Evolutionary conservation across 1,284 basidiomycete genomes (phyloP).

Genomic region (Puccinia hordei): DNA sequence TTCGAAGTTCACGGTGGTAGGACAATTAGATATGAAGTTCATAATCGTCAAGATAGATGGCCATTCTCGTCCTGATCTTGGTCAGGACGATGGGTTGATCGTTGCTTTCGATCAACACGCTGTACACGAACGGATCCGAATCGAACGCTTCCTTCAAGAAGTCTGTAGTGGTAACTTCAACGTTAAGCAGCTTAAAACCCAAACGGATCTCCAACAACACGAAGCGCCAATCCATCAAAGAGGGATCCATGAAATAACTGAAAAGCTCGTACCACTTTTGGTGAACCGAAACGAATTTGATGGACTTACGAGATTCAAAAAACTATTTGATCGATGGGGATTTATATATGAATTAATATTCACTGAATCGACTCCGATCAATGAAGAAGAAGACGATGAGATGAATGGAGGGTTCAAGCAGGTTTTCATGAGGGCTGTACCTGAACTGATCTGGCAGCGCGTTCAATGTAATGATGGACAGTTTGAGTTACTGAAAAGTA

Average conservation of each 20-base stretch:
- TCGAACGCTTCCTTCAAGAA: constrained; percentile 76
- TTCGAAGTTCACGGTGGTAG: constrained; percentile 63
- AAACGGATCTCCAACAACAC: constrained; percentile 56
- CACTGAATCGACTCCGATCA: not conserved
- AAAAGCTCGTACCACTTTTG: constrained; percentile 63
- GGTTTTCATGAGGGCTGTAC: constrained; percentile 29
- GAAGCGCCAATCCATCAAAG: constrained; percentile 55
- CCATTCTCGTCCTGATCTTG: constrained; percentile 54
- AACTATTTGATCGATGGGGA: constrained; percentile 28
- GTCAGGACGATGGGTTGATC: constrained; percentile 59
- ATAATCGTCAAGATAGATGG: constrained; percentile 62
- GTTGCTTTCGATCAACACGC: constrained; percentile 92
- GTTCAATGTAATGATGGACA: not conserved
- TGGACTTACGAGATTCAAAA: constrained; percentile 59
- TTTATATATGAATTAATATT: constrained; percentile 24
- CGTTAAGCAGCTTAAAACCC: constrained; percentile 58
- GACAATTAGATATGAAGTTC: constrained; percentile 86
- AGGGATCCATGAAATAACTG: too few species aligned
- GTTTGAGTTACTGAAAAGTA: not conserved
- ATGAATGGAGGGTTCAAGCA: not conserved
- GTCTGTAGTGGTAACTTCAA: constrained; percentile 64
- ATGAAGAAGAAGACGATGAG: constrained; percentile 24
- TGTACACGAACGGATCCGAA: constrained; percentile 84
- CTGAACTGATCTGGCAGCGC: constrained; percentile 1
- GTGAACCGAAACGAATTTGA: constrained; percentile 66